Percentiles rank a stretch among this genome's conserved stretches.
phyloP scores from a whole-genome alignment of 495 filamentous ascomycete species.

The Choiromyces venosus region DNA sequence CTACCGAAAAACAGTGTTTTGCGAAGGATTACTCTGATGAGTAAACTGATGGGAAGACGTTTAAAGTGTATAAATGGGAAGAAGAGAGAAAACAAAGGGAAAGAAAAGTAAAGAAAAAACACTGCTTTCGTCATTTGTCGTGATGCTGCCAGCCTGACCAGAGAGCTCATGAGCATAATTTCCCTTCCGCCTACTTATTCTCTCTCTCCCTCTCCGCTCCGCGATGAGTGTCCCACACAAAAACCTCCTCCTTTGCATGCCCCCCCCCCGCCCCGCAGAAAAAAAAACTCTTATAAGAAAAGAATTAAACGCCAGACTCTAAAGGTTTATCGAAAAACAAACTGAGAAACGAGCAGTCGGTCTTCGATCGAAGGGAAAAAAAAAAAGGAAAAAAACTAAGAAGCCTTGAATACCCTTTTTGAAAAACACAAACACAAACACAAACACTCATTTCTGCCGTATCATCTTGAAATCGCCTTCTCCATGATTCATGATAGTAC shows the following conservation, averaged over 20 bases:
- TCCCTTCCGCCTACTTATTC: not conserved
- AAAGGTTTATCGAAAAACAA: not conserved
- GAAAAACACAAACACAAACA: not conserved
- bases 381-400: not conserved
- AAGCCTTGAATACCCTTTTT: not conserved
- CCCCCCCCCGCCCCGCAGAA: not conserved
- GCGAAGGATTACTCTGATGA: not conserved
- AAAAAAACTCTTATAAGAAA: not conserved
- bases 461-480: not conserved
- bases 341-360: not conserved
- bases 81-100: not conserved
- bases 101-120: not conserved
- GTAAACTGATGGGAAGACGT: not conserved
- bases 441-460: not conserved
- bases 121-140: not conserved
- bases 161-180: not conserved
- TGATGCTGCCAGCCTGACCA: not conserved
- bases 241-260: not conserved
- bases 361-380: not conserved
- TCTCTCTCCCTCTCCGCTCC: not conserved
- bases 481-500: not conserved
- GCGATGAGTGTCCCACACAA: not conserved
- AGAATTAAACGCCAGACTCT: constrained; percentile 1
- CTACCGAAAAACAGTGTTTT: not conserved
- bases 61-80: not conserved